These are phyloP conservation scores for Scedosporium minutisporum DNA, from an alignment of 2,329 filamentous ascomycete genomes.

Conservation along the genomic window DNA sequence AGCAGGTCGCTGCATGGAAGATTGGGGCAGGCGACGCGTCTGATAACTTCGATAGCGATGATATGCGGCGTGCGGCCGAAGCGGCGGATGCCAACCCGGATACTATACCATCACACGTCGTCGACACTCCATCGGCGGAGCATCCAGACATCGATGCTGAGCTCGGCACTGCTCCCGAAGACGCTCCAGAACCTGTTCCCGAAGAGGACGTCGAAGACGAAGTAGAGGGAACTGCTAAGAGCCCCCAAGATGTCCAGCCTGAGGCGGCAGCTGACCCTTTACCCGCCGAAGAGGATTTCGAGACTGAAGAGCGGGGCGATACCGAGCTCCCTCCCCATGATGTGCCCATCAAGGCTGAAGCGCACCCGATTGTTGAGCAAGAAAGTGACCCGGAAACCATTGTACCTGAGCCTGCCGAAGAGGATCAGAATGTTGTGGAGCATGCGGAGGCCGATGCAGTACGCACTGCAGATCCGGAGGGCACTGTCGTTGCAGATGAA, in stretches of 20 bases:
- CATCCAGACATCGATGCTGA: constrained; percentile 10
- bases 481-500: constrained; percentile 12
- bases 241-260: constrained; percentile 16
- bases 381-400: neutral
- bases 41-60: constrained; percentile 68
- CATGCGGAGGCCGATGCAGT: constrained; percentile 1
- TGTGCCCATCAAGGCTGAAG: neutral
- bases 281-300: neutral
- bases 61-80: constrained; percentile 48
- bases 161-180: neutral
- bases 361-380: neutral
- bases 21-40: constrained; percentile 62
- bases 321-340: neutral
- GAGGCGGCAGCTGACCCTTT: constrained; percentile 7
- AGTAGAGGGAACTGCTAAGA: constrained; percentile 16
- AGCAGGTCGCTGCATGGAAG: constrained; percentile 80
- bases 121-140: neutral
- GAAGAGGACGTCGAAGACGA: constrained; percentile 12
- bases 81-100: constrained; percentile 21
- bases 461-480: constrained; percentile 22
- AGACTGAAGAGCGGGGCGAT: neutral
- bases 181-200: constrained; percentile 10
- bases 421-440: neutral
- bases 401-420: neutral
- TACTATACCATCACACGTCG: neutral